Conservation (phyloP, 495 filamentous ascomycete genomes). For the Penicillium riverlandense region DNA sequence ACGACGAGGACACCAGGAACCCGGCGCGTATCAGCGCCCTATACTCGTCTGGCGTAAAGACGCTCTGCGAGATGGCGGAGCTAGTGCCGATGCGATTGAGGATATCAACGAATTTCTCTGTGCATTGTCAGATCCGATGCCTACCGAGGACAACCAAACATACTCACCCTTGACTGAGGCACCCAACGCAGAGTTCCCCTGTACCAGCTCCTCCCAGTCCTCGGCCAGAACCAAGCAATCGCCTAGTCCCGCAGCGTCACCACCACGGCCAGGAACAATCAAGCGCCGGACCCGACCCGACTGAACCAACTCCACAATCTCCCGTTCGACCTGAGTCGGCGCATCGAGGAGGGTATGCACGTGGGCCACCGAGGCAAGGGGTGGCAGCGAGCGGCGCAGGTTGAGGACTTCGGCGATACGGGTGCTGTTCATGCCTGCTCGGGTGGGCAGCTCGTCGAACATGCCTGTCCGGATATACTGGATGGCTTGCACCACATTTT, state of each 20-base stretch:
- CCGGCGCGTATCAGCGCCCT: constrained; percentile 60
- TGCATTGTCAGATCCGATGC: background rate
- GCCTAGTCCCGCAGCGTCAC: constrained; percentile 51
- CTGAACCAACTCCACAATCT: constrained; percentile 57
- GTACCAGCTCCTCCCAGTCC: constrained; percentile 56
- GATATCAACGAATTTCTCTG: constrained; percentile 48
- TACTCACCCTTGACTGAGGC: constrained; percentile 39
- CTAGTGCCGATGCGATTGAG: constrained; percentile 49
- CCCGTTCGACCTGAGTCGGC: constrained; percentile 65
- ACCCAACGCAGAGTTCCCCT: constrained; percentile 33
- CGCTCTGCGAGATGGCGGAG: constrained; percentile 37
- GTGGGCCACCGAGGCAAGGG: constrained; percentile 64
- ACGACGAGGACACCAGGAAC: constrained; percentile 57
- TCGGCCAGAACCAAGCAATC: constrained; percentile 61
- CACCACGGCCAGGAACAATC: constrained; percentile 57
- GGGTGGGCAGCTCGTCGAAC: constrained; percentile 62
- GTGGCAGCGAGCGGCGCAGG: constrained; percentile 57
- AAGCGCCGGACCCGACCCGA: constrained; percentile 58
- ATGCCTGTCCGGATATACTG: constrained; percentile 52
- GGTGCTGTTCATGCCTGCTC: constrained; percentile 66
- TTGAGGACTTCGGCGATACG: constrained; percentile 66
- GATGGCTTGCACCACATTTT: constrained; percentile 60
- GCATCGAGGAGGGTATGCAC: constrained; percentile 58
- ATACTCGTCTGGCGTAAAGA: constrained; percentile 45
- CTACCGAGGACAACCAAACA: background rate